phyloP scores from a whole-genome alignment of 306 rosid genomes.

The Quercus alba region DNA sequence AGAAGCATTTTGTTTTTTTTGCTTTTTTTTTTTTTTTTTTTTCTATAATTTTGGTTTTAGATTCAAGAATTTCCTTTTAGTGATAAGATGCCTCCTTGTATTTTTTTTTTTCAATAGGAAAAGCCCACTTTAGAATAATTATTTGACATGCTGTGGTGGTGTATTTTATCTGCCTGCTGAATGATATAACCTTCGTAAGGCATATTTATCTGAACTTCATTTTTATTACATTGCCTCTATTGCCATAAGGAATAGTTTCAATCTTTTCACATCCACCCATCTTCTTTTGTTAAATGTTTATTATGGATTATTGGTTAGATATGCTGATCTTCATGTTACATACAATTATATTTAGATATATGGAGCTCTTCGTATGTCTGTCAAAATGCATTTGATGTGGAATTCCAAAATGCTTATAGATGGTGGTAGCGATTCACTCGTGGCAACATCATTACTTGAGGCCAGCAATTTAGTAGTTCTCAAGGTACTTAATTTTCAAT shows the following conservation, averaged over 20 bases:
- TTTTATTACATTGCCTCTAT: background rate
- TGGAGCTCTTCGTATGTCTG: conserved; percentile 97
- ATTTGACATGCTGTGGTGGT: background rate
- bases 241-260: background rate
- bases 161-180: background rate
- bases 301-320: background rate
- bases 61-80: background rate
- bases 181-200: background rate
- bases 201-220: background rate
- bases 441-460: conserved; percentile 85
- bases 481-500: conserved; percentile 50
- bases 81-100: background rate
- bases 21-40: background rate
- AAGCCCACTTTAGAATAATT: background rate
- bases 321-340: background rate
- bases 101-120: background rate
- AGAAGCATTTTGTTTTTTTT: background rate
- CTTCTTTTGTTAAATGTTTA: background rate
- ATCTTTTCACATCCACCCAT: background rate
- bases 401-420: conserved; percentile 87
- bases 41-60: conserved; percentile 6
- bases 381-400: conserved; percentile 89
- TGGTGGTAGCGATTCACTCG: conserved; percentile 64
- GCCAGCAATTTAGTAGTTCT: conserved; percentile 95
- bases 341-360: conserved; percentile 50